A percentile compares a stretch with the other conserved stretches of the same genome.
Conservation (phyloP, 2,329 filamentous ascomycete genomes). For the Fusarium drepaniforme region DNA sequence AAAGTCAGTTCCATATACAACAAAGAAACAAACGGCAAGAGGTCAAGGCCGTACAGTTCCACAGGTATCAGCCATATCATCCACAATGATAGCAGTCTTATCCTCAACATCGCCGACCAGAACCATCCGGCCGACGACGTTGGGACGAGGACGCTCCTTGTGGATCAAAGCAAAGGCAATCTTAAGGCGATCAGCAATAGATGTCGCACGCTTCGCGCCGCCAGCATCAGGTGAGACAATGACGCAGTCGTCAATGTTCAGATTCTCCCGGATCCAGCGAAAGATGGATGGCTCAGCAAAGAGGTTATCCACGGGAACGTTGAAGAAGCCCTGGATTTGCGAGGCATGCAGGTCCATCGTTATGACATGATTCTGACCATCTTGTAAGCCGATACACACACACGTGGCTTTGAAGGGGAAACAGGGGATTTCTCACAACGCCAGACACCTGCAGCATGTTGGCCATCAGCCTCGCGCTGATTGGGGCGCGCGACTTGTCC, state of each 20-base stretch:
- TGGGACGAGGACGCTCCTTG: conserved; percentile 87
- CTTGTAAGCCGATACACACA: neutral
- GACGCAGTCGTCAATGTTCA: conserved; percentile 77
- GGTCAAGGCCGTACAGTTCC: conserved; percentile 60
- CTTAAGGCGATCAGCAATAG: conserved; percentile 92
- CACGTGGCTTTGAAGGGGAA: neutral
- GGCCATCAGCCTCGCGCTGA: conserved; percentile 92
- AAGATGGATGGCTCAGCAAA: neutral
- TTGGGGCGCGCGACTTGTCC: conserved; percentile 65
- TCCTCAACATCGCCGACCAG: conserved; percentile 90
- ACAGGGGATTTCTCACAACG: conserved; percentile 58
- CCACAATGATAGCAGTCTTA: conserved; percentile 92
- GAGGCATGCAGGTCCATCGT: conserved; percentile 97
- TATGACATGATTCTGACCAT: conserved; percentile 67
- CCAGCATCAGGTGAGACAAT: conserved; percentile 95
- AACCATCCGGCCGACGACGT: conserved; percentile 89
- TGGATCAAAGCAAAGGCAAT: conserved; percentile 92
- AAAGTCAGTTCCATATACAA: neutral
- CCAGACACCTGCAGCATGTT: conserved; percentile 97
- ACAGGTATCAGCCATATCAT: conserved; percentile 97
- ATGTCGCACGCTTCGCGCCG: conserved; percentile 91
- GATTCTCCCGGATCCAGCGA: neutral
- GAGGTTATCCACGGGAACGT: conserved; percentile 70
- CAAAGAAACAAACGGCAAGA: conserved; percentile 68
- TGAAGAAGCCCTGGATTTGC: conserved; percentile 96